Evolutionary conservation across 2,329 filamentous ascomycete genomes (phyloP), one percentile per base, ranked within the genome.

Genomic region (Sphaerulina vaccinii): DNA sequence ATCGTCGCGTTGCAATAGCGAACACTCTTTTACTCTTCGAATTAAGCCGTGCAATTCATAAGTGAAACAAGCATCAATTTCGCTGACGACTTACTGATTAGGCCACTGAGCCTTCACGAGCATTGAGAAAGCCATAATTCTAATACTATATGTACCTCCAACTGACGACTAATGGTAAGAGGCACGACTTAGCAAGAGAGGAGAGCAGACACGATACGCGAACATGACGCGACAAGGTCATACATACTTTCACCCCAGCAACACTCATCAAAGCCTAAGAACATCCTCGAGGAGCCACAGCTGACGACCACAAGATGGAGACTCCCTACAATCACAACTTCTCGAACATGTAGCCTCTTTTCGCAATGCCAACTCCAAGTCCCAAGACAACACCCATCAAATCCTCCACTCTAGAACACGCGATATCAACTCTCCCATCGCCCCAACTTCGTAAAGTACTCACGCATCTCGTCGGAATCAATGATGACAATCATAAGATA

Each of bases 201-300:
- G n/a, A n/a, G n/a, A n/a, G n/a, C n/a, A n/a, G n/a, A n/a, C n/a
- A n/a, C n/a, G n/a, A n/a, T n/a, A n/a, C n/a, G n/a, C n/a, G n/a
- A n/a, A n/a, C 13, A 29, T 7, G 27, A 29, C 7, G 7, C 27
- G 7, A 29, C 27, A 29, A 29, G n/a, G n/a, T n/a, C n/a, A n/a
- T 35, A 5, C 32, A 35, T n/a, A n/a, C 32, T 35, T 5, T 35
- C 5, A 33, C 23, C 42, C 27, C 27, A 35, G 42, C 42, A 45
- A 6, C 10, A 5, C 18, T 45, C 29, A 45, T 45, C 29, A 45
- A 45, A 36, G 10, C 22, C 32, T 21, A 13, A 27, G n/a, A 9
- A 19, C 15, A 11, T n/a, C 29, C 42, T 33, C 16, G 42, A 45
- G 36, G 42, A 45, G 42, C 29, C 36, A 22, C 29, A 19, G 18